A percentile compares a stretch with the other conserved stretches of the same genome.
Conservation (phyloP, 2,329 filamentous ascomycete species). For the Helotiales sp. region DNA sequence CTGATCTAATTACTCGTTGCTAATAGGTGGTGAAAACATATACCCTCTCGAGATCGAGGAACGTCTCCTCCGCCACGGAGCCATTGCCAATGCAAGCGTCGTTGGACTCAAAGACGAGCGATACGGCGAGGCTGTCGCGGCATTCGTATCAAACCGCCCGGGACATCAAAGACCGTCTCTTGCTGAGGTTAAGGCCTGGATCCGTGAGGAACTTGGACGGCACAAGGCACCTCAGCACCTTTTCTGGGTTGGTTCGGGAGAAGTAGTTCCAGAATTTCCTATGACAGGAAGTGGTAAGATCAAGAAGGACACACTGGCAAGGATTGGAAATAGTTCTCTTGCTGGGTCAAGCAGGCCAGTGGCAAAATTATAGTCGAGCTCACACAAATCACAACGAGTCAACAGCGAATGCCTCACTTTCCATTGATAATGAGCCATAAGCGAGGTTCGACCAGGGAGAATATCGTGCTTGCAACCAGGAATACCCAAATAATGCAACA, state of each 20-base stretch:
- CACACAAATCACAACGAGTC: no score
- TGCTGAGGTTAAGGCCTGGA: constrained; percentile 60
- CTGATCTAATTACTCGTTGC: not conserved
- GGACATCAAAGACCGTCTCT: constrained; percentile 45
- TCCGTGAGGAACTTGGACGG: constrained; percentile 67
- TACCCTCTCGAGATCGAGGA: constrained; percentile 73
- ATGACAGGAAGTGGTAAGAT: constrained; percentile 74
- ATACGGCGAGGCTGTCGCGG: constrained; percentile 71
- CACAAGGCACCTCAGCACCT: constrained; percentile 74
- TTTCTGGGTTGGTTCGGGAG: constrained; percentile 76
- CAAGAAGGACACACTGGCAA: no score
- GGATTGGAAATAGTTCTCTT: no score
- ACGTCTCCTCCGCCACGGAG: constrained; percentile 61
- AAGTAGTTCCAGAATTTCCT: constrained; percentile 58
- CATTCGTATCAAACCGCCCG: constrained; percentile 61
- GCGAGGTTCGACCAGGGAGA: no score
- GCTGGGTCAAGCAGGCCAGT: no score
- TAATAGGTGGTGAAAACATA: constrained; percentile 57
- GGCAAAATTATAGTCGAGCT: no score
- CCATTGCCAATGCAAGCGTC: constrained; percentile 62
- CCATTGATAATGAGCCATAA: no score
- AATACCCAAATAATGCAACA: no score
- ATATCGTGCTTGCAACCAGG: no score
- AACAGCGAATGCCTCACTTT: no score
- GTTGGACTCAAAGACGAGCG: constrained; percentile 66